Conservation (phyloP, 169 alveolate species). For the Plasmodium malariae region DNA sequence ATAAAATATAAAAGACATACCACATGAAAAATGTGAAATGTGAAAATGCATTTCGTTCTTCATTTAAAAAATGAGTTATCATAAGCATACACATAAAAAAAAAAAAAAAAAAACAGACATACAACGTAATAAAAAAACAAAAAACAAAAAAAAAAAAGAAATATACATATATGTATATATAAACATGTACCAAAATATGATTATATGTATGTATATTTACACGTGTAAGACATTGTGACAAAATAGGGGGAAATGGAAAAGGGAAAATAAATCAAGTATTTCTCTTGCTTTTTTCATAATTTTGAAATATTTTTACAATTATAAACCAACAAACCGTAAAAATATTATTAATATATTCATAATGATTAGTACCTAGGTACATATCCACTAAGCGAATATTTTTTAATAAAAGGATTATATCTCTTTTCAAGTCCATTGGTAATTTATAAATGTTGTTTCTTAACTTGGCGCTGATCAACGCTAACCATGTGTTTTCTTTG, state of each 20-base stretch:
- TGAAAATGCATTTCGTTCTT: neutral
- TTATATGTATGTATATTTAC: too few relatives aligned
- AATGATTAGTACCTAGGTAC: slow-evolving; percentile 39
- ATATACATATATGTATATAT: too few relatives aligned
- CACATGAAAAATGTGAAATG: too few relatives aligned
- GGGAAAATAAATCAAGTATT: neutral
- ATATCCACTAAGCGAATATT: slow-evolving; percentile 66
- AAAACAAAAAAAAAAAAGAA: slow-evolving; percentile 3
- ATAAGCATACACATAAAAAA: neutral
- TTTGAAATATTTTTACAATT: slow-evolving; percentile 75
- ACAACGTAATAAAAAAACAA: neutral
- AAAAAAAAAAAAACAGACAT: neutral
- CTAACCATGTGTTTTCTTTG: slow-evolving; percentile 63
- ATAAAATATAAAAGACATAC: too few relatives aligned
- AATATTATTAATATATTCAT: slow-evolving; percentile 67
- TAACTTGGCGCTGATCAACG: slow-evolving; percentile 52
- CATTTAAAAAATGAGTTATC: neutral
- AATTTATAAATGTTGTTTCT: slow-evolving; percentile 65
- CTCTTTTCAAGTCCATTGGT: slow-evolving; percentile 76
- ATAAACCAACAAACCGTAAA: slow-evolving; percentile 73
- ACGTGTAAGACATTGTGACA: neutral
- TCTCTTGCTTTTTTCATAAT: slow-evolving; percentile 62
- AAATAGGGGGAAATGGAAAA: neutral
- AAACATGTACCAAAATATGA: too few relatives aligned
- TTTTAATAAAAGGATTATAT: slow-evolving; percentile 54